Base-by-base conservation (phyloP, 352 stramenopile species). In the Globisporangium acanthophoron region DNA sequence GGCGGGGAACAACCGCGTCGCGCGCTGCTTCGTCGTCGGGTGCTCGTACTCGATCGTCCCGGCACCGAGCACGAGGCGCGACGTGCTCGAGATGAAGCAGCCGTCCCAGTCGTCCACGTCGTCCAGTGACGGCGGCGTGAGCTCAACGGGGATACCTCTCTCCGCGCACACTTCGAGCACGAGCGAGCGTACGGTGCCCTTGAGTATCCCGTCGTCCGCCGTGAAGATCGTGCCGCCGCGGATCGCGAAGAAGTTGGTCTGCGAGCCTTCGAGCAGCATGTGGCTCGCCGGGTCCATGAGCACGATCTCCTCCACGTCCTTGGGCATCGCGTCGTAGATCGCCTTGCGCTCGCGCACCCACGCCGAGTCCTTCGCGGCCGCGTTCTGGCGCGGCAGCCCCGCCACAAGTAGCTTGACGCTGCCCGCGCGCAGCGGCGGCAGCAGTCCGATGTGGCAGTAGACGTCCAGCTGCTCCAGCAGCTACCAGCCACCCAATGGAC, bases 11-110 rank as follows among this genome's bases (percentile, higher is more conserved):
- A 59, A 66, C 35, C 40, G 62, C 6, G 53, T 72, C 27, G 56
- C 62, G 18, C 47, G 15, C 46, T 66, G 46, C 45, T 76, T 74
- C 0, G 57, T 73, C 9, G 59, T 57, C 6, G 66, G 69, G 31
- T 87, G 47, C 18, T 76, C 64, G 59, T 78, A 91, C 43, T 87
- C 62, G 39, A 91, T 52, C 12, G 64, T 76, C 21, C 64, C 52
- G 2, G 78, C 77, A 44, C 77, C 76, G 11, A 94, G 61, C n/a
- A 92, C 79, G 40, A 94, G 60, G 3, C 84, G 80, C 29, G 84
- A 92, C 43, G 84, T 94, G 56, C 84, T 94, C 33, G 84, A 90
- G 56, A 94, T 86, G 58, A 94, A 94, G 54, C 81, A 90, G 4
- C 67, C 82, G 49, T 90, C 71, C 84, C 84, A 94, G 43, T 70